Base-by-base conservation (phyloP, 2,329 filamentous ascomycete genomes). In the Diaporthe nobilis region DNA sequence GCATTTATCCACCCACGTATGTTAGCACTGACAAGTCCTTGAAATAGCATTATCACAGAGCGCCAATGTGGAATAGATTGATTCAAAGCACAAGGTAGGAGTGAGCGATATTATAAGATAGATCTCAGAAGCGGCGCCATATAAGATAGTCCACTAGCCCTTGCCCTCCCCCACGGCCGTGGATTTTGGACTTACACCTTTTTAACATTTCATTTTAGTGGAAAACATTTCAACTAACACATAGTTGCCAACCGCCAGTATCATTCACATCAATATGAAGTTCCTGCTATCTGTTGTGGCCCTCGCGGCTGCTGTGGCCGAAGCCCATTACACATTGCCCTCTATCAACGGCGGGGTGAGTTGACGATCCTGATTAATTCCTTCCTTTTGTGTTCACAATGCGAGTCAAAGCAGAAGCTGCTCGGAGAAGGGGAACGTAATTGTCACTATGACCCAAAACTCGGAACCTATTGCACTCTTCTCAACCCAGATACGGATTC, bases 281-380 rank as follows among this genome's bases (percentile, higher is more conserved):
- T 34, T 63, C n/a, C 22, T 31, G n/a, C 34, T 74, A 13, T 57
- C 55, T 25, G 28, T 74, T 25, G 65, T 25, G 22, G 42, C 55
- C 22, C n/a, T 74, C 31, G 65, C 4, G 55, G 73, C 55, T 13
- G 65, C 55, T 28, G 55, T 60, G 28, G 55, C 34, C 31, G 47
- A 71, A 37, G 65, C 73, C 12, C 73, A 74, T 9, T 74, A 74
- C 13, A 58, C 68, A 10, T 25, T 74, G 31, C 73, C 73, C 2
- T 74, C 73, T 37, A 71, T 74, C 13, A 74, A 74, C 5, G 49
- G 34, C 37, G 73, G 73, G 20, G 73, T 74, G 49, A 53, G 55
- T 60, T 15, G 3, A 42, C 15, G 1, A 55, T 22, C 6, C 8
- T 4, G 8, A 28, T 12, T 2, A n/a, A 25, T 10, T 12, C 4